A percentile compares a stretch with the other conserved stretches of the same genome.
Conservation (phyloP, 352 stramenopile species). For the Globisporangium okanoganense region DNA sequence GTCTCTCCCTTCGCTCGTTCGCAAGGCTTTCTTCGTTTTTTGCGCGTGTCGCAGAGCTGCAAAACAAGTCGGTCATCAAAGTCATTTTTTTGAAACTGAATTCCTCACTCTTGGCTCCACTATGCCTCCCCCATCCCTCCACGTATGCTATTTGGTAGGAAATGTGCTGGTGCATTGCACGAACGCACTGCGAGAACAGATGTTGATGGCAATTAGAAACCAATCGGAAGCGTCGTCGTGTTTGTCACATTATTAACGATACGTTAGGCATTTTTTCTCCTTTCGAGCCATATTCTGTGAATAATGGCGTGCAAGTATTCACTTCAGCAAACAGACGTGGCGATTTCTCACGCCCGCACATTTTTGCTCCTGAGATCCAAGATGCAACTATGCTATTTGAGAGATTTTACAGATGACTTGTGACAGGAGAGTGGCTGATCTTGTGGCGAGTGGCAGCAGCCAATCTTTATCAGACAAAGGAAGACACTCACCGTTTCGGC, state of each 20-base stretch:
- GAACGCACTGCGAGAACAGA: background rate
- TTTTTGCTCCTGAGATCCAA: background rate
- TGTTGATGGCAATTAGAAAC: no score
- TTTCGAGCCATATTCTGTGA: no score
- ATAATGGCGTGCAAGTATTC: no score
- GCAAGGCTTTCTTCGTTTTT: slow-evolving; percentile 8
- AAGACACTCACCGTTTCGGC: background rate
- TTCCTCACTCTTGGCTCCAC: background rate
- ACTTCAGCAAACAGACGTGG: background rate
- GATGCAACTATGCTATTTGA: background rate
- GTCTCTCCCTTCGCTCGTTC: background rate
- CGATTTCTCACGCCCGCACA: background rate
- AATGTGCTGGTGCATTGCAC: background rate
- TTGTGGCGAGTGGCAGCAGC: background rate
- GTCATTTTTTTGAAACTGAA: background rate
- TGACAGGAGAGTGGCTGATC: background rate
- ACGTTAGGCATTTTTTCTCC: no score
- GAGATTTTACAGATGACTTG: background rate
- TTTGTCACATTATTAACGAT: no score
- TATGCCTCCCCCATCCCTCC: background rate
- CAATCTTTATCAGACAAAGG: background rate
- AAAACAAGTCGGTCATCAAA: slow-evolving; percentile 1
- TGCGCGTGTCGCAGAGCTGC: slow-evolving; percentile 6
- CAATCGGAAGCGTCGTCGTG: no score
- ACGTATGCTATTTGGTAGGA: background rate